Conservation (phyloP, 139 green algal species). For the Haematococcus lacustris region DNA sequence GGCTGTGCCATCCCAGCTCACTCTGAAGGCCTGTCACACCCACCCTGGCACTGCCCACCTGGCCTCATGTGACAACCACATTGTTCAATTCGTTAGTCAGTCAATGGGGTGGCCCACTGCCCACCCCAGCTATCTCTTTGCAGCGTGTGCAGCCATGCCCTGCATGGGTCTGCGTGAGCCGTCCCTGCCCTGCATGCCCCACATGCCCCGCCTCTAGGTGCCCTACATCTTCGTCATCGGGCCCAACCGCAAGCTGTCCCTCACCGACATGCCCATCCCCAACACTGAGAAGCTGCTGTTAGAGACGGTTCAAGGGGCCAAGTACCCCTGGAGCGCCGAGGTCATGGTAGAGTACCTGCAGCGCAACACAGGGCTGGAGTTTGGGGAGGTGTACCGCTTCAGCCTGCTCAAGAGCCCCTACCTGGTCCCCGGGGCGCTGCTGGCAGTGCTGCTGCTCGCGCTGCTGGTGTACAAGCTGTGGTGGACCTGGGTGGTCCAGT, state of each 20-base stretch:
- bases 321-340: conserved; percentile 7
- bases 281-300: conserved; percentile 1
- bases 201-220: background rate
- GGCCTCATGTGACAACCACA: background rate
- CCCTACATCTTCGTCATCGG: conserved; percentile 4
- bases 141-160: background rate
- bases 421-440: conserved; percentile 32
- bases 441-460: conserved; percentile 11
- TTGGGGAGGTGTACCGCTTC: conserved; percentile 43
- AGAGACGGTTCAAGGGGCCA: background rate
- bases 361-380: conserved; percentile 21
- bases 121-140: background rate
- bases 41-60: background rate
- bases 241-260: background rate
- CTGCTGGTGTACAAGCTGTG: conserved; percentile 26
- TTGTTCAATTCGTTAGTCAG: too few relatives aligned
- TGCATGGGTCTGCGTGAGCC: background rate
- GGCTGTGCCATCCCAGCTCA: too few relatives aligned
- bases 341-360: conserved; percentile 37
- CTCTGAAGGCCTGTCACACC: too few relatives aligned
- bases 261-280: background rate
- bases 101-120: background rate
- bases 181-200: background rate
- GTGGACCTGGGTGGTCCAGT: conserved; percentile 25
- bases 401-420: conserved; percentile 34